Base-by-base conservation (phyloP, 2,329 filamentous ascomycete genomes). In the Penicillium sp. region DNA sequence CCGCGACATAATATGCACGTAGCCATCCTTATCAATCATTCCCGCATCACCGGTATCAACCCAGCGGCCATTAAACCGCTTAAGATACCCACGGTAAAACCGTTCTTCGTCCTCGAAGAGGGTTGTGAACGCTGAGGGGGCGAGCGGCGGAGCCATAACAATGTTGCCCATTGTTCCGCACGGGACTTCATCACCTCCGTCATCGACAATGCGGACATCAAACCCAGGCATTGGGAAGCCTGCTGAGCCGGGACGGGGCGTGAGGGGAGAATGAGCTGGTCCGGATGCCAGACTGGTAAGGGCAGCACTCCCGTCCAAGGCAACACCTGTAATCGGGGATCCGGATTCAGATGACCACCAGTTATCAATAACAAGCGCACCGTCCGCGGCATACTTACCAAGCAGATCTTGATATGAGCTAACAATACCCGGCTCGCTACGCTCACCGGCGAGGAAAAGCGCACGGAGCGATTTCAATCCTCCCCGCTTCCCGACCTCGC, bases 171-270 rank as follows among this genome's bases (percentile, higher is more conserved):
- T 96, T 22, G 77, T 85, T 1, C 89, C 89, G 31, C 75, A 79
- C n/a, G 82, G 72, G 0, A 95, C 79, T 69, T 92, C 88, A 1
- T 82, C 80, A 5, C 92, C 92, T 0, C 85, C 78, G 66, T 97
- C 92, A 69, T 96, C 86, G 3, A 97, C 91, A 14, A 93, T 81
- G 16, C 88, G 83, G 4, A 97, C 88, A 65, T 96, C 90, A 66
- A 96, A 97, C 0, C 92, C 93, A 0, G 92, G 92, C 87, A 95
- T 91, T 0, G 92, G 84, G 70, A 96, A 94, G 0, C 92, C 92
- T 5, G 92, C 93, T 58, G 89, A 93, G 1, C 93, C 93, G 1
- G 92, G 89, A 65, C 89, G 92, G 69, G 93, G 84, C 0, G 76
- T 72, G 31, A 89, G 73, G 2, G 87, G 82, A 26, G 54, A 14